Evolutionary conservation across 176 grass and related monocot species (phyloP).

Genomic region (Eragrostis nindensis): DNA sequence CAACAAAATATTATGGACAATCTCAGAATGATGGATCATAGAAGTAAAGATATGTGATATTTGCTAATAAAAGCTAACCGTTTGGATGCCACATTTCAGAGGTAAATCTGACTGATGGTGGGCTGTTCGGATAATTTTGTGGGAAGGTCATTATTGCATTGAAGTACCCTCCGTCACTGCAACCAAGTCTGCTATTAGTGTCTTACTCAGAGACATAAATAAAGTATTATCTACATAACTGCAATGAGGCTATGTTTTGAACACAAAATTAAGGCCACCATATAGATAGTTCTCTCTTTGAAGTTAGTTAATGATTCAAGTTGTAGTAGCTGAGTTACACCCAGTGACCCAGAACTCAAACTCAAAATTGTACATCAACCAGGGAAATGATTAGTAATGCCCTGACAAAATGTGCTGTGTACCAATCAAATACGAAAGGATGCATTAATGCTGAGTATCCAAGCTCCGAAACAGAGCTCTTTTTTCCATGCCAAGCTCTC

Average conservation of each 20-base stretch:
- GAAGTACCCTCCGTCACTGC: conserved; percentile 91
- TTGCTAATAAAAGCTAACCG: conserved; percentile 52
- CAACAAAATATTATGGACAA: conserved; percentile 31
- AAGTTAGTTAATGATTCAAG: background rate
- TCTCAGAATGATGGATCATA: conserved; percentile 8
- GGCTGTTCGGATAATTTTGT: conserved; percentile 93
- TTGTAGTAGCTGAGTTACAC: background rate
- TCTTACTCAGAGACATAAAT: background rate
- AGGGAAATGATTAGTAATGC: background rate
- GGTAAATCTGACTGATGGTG: conserved; percentile 91
- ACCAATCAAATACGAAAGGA: background rate
- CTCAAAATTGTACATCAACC: background rate
- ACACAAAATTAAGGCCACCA: background rate
- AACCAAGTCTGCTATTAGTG: conserved; percentile 30
- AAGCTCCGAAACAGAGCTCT: background rate
- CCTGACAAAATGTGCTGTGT: background rate
- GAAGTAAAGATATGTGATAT: background rate
- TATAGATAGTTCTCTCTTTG: background rate
- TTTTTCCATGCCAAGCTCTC: background rate
- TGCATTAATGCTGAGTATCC: background rate
- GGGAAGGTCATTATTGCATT: conserved; percentile 97
- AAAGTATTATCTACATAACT: background rate
- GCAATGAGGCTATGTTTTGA: background rate
- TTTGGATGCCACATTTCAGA: conserved; percentile 99
- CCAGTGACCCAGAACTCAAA: background rate